These are phyloP conservation scores for Dacryopinax primogenitus DNA, from an alignment of 768 basidiomycete species.

Conservation along the genomic window DNA sequence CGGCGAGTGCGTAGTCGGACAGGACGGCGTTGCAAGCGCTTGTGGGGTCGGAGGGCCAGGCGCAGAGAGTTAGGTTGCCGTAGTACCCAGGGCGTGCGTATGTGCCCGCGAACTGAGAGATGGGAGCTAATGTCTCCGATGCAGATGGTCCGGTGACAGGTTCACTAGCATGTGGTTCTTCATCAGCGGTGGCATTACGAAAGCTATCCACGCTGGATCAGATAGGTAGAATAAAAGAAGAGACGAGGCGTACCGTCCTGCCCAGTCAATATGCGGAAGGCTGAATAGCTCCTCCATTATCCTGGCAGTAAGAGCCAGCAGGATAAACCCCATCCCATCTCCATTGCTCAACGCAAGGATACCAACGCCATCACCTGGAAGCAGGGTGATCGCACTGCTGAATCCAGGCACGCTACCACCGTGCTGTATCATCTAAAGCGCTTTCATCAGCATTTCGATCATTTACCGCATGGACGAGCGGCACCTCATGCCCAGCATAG, in stretches of 20 bases:
- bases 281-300: conserved; percentile 21
- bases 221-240: background rate
- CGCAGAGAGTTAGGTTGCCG: conserved; percentile 30
- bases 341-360: conserved; percentile 29
- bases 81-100: conserved; percentile 31
- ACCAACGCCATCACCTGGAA: conserved; percentile 30
- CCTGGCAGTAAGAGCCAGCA: conserved; percentile 14
- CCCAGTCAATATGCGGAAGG: conserved; percentile 10
- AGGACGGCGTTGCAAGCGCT: conserved; percentile 21
- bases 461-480: background rate
- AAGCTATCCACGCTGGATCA: conserved; percentile 6
- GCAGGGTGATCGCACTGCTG: conserved; percentile 24
- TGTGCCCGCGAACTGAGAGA: conserved; percentile 28
- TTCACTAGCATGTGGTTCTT: conserved; percentile 4
- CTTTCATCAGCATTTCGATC: background rate
- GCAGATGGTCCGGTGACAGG: conserved; percentile 8
- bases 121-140: background rate
- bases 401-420: conserved; percentile 29
- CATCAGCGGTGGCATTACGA: conserved; percentile 21
- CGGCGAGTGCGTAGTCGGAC: conserved; percentile 24
- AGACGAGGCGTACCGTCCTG: conserved; percentile 11
- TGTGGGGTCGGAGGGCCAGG: conserved; percentile 20
- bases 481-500: conserved; percentile 34
- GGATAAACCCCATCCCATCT: conserved; percentile 15
- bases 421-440: conserved; percentile 29